phyloP scores from a whole-genome alignment of 768 basidiomycete species.

The Leccinum broughii region DNA sequence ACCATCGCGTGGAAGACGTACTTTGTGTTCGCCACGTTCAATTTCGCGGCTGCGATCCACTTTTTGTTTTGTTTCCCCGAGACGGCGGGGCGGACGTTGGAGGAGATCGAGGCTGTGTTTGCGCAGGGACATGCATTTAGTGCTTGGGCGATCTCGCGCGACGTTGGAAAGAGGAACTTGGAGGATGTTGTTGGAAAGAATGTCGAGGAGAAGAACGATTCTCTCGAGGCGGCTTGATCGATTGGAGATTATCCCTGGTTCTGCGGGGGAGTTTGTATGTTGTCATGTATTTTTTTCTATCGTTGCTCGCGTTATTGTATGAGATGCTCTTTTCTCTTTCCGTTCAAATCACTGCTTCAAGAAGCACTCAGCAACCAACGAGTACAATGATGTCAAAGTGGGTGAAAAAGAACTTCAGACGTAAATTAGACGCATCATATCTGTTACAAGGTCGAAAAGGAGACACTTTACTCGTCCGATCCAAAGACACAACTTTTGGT shows the following conservation, averaged over 20 bases:
- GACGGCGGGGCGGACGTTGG: constrained; percentile 69
- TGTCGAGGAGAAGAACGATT: constrained; percentile 9
- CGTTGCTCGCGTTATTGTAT: not conserved
- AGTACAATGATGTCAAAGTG: not conserved
- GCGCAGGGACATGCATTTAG: constrained; percentile 64
- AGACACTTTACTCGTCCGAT: too few species aligned
- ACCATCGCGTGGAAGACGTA: constrained; percentile 74
- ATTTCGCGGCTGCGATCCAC: constrained; percentile 69
- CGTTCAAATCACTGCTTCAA: not conserved
- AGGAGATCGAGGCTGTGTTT: constrained; percentile 82
- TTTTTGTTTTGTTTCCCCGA: constrained; percentile 82
- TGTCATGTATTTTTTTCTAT: not conserved
- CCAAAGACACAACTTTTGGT: not conserved
- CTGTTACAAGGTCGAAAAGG: not conserved
- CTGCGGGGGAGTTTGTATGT: not conserved
- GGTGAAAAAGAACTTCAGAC: not conserved
- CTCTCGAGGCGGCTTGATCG: constrained; percentile 7
- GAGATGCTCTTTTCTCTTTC: not conserved
- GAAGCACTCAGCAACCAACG: not conserved
- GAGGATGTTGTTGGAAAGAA: constrained; percentile 40
- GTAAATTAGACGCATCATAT: not conserved
- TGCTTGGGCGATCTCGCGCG: constrained; percentile 66
- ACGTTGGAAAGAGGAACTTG: constrained; percentile 64
- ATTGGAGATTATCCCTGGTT: not conserved
- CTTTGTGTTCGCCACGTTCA: constrained; percentile 78